phyloP scores from a whole-genome alignment of 805 yeast genomes.

The Kuraishia piskuri region DNA sequence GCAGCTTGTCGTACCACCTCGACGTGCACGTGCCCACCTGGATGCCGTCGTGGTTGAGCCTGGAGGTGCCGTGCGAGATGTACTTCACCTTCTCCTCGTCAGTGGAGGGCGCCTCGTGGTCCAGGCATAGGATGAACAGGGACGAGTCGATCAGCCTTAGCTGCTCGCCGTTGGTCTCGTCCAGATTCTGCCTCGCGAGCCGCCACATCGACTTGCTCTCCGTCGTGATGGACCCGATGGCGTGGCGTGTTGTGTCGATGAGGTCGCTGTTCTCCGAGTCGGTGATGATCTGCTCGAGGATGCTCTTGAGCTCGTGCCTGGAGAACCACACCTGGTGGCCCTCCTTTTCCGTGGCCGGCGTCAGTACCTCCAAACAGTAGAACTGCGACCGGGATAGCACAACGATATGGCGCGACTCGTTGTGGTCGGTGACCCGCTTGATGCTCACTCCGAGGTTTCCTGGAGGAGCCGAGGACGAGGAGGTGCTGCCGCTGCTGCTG shows the following conservation, averaged over 20 bases:
- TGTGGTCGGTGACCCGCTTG: conserved; percentile 20
- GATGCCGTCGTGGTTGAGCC: conserved; percentile 33
- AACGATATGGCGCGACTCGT: conserved; percentile 40
- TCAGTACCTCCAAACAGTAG: conserved; percentile 40
- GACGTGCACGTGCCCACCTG: conserved; percentile 52
- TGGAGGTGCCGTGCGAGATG: conserved; percentile 44
- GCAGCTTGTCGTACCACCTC: conserved; percentile 53
- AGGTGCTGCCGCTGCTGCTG: neutral
- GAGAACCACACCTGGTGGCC: conserved; percentile 39
- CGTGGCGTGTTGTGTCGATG: conserved; percentile 31
- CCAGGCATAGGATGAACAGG: conserved; percentile 42
- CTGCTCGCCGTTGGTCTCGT: conserved; percentile 25
- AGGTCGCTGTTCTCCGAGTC: conserved; percentile 26
- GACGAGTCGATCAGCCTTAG: conserved; percentile 37
- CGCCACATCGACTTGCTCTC: conserved; percentile 44
- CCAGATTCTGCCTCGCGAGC: conserved; percentile 32
- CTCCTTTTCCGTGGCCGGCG: conserved; percentile 18
- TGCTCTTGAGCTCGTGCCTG: conserved; percentile 38
- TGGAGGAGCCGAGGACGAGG: neutral
- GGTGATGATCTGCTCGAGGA: conserved; percentile 34
- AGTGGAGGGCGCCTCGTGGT: conserved; percentile 33
- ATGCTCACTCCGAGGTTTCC: conserved; percentile 28
- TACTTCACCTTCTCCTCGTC: conserved; percentile 41
- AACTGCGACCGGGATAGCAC: conserved; percentile 41
- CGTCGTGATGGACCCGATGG: conserved; percentile 48